Evolutionary conservation across 2,329 filamentous ascomycete species (phyloP), one percentile per base, ranked within the genome.

Genomic region (Tricladium varicosporioides): DNA sequence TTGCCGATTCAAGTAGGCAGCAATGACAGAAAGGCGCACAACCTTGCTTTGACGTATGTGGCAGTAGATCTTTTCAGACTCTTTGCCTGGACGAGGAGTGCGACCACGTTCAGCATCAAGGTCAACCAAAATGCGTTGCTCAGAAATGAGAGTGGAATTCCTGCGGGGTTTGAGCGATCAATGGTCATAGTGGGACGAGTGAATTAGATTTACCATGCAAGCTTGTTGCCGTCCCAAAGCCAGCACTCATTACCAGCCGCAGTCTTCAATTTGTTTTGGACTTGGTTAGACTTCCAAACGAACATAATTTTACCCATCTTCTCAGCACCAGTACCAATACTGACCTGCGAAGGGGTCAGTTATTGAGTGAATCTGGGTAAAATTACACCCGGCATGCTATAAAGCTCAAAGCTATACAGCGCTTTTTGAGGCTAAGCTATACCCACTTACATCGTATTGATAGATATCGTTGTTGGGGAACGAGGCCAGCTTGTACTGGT

Each of bases 171-270:
- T 65, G 51, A 64, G 48, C 27, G 19, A 13, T 27, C 47, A 43
- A 15, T 27, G 22, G 4, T 27, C 22, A 22, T 19, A n/a, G 9
- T 10, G 2, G 33, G n/a, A 10, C 18, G 42, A 11, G 9, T 40
- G 56, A 42, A 31, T 59, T 59, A 15, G 13, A 72, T 76, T 66
- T 76, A 89, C 93, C 94, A 99, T 14, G 91, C 92, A 48, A 99
- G 80, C 71, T 88, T 91, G 67, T 87, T 86, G 27, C 91, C 90
- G 74, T 97, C 92, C 65, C 85, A 92, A 55, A 97, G 82, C 82
- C 87, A 91, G 1, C 52, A 44, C 64, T 67, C 48, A n/a, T 15
- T 70, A 70, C 15, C 46, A 5, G 73, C 75, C 57, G 77, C 76
- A 2, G 75, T 72, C 1, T 76, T 75, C 1, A 92, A 74, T 2